These are phyloP conservation scores for Penicillium sp. DNA, from an alignment of 2,329 filamentous ascomycete species.

Conservation along the genomic window DNA sequence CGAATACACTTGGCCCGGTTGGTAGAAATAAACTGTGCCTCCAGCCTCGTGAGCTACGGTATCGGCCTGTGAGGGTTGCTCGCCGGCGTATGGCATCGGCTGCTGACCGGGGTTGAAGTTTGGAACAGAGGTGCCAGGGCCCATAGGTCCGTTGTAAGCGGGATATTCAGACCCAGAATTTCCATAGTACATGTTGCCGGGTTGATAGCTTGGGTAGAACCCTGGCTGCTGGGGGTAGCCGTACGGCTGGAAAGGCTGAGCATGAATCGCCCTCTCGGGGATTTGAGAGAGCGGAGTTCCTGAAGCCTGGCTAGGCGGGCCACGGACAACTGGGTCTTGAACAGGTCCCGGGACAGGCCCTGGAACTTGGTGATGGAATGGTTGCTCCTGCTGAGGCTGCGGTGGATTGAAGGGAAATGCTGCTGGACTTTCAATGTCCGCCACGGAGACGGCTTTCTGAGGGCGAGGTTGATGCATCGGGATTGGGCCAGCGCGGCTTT, in stretches of 20 bases:
- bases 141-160: constrained; percentile 48
- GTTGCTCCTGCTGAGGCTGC: constrained; percentile 70
- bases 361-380: constrained; percentile 94
- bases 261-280: constrained; percentile 87
- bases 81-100: constrained; percentile 35
- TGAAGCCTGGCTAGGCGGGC: constrained; percentile 66
- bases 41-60: constrained; percentile 83
- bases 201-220: constrained; percentile 60
- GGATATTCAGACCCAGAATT: constrained; percentile 41
- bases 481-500: constrained; percentile 59
- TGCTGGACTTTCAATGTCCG: constrained; percentile 83
- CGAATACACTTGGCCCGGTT: constrained; percentile 66
- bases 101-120: constrained; percentile 58
- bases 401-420: constrained; percentile 59
- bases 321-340: constrained; percentile 56
- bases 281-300: constrained; percentile 88
- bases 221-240: constrained; percentile 57
- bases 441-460: constrained; percentile 89
- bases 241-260: constrained; percentile 81
- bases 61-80: constrained; percentile 48
- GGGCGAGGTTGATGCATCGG: constrained; percentile 93
- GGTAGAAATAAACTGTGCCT: constrained; percentile 94
- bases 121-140: constrained; percentile 50
- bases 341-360: constrained; percentile 63
- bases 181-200: constrained; percentile 68